Conservation (phyloP, 208 protist genomes). For the Strigomonas culicis region DNA sequence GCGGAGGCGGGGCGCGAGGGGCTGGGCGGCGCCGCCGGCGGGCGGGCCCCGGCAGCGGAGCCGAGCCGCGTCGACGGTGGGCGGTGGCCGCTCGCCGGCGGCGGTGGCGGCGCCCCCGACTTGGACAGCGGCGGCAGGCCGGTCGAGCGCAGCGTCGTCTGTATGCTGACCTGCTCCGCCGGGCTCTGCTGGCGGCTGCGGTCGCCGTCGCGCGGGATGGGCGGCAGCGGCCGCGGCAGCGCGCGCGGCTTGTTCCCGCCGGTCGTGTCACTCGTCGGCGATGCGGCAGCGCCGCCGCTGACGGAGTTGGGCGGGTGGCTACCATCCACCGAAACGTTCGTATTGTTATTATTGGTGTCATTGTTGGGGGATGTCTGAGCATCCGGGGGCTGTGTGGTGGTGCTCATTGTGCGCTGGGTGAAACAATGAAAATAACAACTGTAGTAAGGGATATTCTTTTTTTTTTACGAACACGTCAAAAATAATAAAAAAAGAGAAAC, state of each 20-base stretch:
- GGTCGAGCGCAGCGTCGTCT: neutral
- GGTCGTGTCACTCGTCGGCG: too few relatives aligned
- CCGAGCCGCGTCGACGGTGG: neutral
- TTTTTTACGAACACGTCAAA: neutral
- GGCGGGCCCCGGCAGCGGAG: too few relatives aligned
- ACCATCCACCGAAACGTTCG: neutral
- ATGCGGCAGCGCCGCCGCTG: too few relatives aligned
- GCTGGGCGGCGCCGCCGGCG: neutral
- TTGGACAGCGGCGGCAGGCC: neutral
- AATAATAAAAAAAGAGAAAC: constrained; percentile 3
- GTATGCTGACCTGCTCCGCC: neutral
- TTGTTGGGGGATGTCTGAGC: too few relatives aligned
- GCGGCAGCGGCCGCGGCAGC: neutral
- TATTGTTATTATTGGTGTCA: neutral
- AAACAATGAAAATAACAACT: too few relatives aligned
- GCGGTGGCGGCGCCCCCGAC: neutral
- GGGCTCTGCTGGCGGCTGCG: neutral
- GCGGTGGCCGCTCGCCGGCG: neutral
- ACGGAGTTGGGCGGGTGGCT: too few relatives aligned
- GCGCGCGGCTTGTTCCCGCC: neutral
- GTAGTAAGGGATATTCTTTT: neutral
- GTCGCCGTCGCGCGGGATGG: neutral
- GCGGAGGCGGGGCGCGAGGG: neutral
- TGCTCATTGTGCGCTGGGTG: too few relatives aligned
- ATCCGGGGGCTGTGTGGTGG: too few relatives aligned